Evolutionary conservation across 2,329 filamentous ascomycete species (phyloP).

Genomic region (Cordyceps cicadae): DNA sequence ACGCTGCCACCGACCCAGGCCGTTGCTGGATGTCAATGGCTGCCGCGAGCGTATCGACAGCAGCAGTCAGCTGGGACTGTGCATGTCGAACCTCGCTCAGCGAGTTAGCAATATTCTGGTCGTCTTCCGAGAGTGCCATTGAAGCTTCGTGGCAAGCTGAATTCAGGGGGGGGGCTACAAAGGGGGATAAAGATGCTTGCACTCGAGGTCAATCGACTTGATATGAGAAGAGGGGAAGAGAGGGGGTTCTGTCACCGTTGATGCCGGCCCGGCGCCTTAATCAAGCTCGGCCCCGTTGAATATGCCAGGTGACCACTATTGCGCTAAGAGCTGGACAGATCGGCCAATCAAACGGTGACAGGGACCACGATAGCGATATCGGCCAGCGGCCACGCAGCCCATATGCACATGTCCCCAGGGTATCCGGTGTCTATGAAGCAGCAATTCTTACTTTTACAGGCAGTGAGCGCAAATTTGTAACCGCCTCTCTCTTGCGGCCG

Average conservation of each 20-base stretch:
- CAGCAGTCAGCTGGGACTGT: conserved; percentile 33
- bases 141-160: background rate
- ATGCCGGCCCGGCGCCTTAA: background rate
- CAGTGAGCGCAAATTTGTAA: background rate
- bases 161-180: no score
- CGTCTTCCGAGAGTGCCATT: conserved; percentile 5
- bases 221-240: conserved; percentile 1
- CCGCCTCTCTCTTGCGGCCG: background rate
- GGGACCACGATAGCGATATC: background rate
- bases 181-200: background rate
- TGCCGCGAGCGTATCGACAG: conserved; percentile 31
- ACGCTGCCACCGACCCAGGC: background rate
- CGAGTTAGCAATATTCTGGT: conserved; percentile 13
- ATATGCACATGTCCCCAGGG: background rate
- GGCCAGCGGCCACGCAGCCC: background rate
- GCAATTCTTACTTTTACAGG: background rate
- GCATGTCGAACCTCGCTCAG: conserved; percentile 35
- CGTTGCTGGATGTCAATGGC: conserved; percentile 16
- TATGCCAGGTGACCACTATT: conserved; percentile 4
- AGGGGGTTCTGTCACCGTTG: background rate
- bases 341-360: conserved; percentile 2
- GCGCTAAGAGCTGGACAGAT: background rate
- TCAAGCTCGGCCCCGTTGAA: background rate
- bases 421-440: background rate
- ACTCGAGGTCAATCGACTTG: background rate